phyloP scores from a whole-genome alignment of 768 basidiomycete genomes.

The Rhodosporidiobolus odoratus region DNA sequence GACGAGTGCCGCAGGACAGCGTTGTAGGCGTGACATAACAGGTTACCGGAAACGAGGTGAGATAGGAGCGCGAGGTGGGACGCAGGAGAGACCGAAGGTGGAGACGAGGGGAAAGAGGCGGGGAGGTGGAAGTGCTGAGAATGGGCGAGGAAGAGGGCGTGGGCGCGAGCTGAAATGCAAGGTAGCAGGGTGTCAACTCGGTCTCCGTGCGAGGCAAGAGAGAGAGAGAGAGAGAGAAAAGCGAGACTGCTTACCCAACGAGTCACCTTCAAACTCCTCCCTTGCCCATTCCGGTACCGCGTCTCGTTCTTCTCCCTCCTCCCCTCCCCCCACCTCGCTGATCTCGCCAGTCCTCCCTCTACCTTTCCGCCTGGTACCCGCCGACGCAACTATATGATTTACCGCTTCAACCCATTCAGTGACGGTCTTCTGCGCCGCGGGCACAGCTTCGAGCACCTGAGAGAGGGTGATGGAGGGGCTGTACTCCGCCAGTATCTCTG shows the following conservation, averaged over 20 bases:
- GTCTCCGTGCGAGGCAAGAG: too few species aligned
- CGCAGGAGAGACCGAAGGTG: constrained; percentile 39
- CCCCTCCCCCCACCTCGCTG: background rate
- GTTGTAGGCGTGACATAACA: constrained; percentile 77
- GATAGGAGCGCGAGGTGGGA: constrained; percentile 52
- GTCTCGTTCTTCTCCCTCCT: constrained; percentile 4
- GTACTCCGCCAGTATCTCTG: constrained; percentile 6
- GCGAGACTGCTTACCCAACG: constrained; percentile 56
- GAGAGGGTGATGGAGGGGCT: background rate
- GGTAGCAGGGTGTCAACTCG: too few species aligned
- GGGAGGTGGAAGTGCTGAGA: constrained; percentile 45
- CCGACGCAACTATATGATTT: constrained; percentile 16
- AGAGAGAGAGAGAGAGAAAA: background rate
- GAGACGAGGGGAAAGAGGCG: background rate
- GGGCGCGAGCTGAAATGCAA: constrained; percentile 56
- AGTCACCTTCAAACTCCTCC: constrained; percentile 52
- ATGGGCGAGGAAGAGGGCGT: constrained; percentile 53
- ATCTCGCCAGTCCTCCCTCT: constrained; percentile 61
- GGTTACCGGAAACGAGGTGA: constrained; percentile 65
- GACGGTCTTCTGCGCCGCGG: background rate
- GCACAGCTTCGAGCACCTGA: constrained; percentile 7
- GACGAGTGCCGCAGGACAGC: constrained; percentile 65
- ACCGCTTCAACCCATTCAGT: constrained; percentile 29
- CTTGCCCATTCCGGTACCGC: constrained; percentile 69
- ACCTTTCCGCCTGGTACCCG: constrained; percentile 46